phyloP scores from a whole-genome alignment of 345 rosid species.

The Lagerstroemia speciosa region DNA sequence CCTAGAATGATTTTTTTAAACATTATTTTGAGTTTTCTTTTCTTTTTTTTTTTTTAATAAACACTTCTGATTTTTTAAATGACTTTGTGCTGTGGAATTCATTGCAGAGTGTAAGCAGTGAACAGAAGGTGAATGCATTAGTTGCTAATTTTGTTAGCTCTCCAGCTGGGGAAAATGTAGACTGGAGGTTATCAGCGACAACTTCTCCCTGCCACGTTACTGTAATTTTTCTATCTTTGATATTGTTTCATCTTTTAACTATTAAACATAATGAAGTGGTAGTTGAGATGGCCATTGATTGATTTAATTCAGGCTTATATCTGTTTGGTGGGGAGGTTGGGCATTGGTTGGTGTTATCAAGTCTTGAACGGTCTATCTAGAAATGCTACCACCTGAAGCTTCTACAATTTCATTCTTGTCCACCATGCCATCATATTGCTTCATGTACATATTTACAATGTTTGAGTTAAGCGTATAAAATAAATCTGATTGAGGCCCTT shows the following conservation, averaged over 20 bases:
- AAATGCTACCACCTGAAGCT: not conserved
- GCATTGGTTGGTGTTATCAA: not conserved
- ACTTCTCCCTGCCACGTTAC: conserved; percentile 97
- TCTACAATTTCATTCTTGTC: not conserved
- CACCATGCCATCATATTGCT: not conserved
- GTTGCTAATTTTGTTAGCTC: conserved; percentile 74
- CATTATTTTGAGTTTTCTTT: not conserved
- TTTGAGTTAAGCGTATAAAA: no score
- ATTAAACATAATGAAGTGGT: not conserved
- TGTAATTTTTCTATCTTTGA: conserved; percentile 38
- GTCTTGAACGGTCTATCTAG: not conserved
- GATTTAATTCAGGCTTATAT: not conserved
- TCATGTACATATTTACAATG: not conserved
- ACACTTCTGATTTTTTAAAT: not conserved
- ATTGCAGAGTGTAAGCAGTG: conserved; percentile 84
- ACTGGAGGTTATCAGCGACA: conserved; percentile 89
- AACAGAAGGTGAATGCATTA: conserved; percentile 85
- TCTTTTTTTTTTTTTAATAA: no score
- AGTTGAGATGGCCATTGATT: not conserved
- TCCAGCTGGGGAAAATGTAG: conserved; percentile 87
- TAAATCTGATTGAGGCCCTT: no score
- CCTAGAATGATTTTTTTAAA: not conserved
- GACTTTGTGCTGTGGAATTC: conserved; percentile 11
- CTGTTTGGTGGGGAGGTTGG: not conserved
- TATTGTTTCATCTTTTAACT: not conserved